phyloP scores from a whole-genome alignment of 2,329 filamentous ascomycete genomes.

The Zopfia rhizophila region DNA sequence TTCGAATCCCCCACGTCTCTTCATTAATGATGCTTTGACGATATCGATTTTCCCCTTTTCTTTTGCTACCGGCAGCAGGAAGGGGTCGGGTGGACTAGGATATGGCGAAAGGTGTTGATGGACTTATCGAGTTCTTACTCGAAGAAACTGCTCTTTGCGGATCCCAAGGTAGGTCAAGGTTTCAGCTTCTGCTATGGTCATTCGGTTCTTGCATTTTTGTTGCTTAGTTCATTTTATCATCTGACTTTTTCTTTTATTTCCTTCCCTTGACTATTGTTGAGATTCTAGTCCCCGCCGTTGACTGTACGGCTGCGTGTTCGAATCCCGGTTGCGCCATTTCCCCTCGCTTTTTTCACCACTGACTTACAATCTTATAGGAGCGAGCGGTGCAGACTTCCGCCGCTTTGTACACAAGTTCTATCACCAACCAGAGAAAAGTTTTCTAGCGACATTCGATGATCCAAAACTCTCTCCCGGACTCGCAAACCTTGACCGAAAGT shows the following conservation, averaged over 20 bases:
- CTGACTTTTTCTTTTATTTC: slow-evolving; percentile 2
- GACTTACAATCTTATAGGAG: slow-evolving; percentile 43
- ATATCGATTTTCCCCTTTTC: slow-evolving; percentile 13
- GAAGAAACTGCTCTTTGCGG: slow-evolving; percentile 69
- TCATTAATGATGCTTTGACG: slow-evolving; percentile 25
- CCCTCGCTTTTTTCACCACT: slow-evolving; percentile 8
- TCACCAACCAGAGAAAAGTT: slow-evolving; percentile 15
- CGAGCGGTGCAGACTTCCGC: slow-evolving; percentile 53
- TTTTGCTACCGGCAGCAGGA: slow-evolving; percentile 22
- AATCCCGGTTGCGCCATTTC: slow-evolving; percentile 18
- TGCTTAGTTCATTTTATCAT: background rate
- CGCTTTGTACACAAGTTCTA: slow-evolving; percentile 53
- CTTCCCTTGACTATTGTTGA: slow-evolving; percentile 9
- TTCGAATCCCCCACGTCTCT: slow-evolving; percentile 34
- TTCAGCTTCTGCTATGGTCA: background rate
- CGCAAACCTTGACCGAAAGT: slow-evolving; percentile 56
- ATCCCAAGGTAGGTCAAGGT: slow-evolving; percentile 63
- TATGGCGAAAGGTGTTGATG: slow-evolving; percentile 61
- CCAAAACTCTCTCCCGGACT: background rate
- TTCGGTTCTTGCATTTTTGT: background rate
- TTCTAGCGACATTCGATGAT: slow-evolving; percentile 16
- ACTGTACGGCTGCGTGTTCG: slow-evolving; percentile 18
- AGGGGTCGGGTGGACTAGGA: slow-evolving; percentile 26
- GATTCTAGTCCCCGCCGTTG: slow-evolving; percentile 11
- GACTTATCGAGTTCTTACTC: slow-evolving; percentile 67